A percentile compares a stretch with the other conserved stretches of the same genome.
Conservation (phyloP, 208 protist species). For the Trypanosoma conorhini region DNA sequence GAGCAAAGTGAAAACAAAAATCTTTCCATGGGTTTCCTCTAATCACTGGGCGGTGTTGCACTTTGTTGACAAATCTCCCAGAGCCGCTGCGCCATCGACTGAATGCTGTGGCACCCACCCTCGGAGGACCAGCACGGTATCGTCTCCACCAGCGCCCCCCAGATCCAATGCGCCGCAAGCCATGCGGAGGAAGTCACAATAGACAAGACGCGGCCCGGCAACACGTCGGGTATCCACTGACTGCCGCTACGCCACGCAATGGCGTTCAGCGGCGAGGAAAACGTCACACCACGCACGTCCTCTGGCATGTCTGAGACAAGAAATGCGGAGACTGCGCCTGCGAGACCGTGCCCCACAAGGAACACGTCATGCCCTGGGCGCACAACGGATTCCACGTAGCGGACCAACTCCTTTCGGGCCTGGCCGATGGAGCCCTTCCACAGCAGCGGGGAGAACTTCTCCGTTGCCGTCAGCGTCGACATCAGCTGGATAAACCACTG, state of each 20-base stretch:
- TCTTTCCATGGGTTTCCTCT: background rate
- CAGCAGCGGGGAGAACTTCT: conserved; percentile 38
- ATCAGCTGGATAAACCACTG: conserved; percentile 34
- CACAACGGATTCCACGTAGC: background rate
- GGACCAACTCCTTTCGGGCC: background rate
- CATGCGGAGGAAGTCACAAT: conserved; percentile 32
- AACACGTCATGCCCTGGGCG: conserved; percentile 16
- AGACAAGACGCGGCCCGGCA: conserved; percentile 30
- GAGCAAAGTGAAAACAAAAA: conserved; percentile 9
- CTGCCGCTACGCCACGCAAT: conserved; percentile 14
- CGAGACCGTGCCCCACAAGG: conserved; percentile 27
- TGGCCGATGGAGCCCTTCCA: conserved; percentile 34
- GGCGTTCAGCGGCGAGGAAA: conserved; percentile 13
- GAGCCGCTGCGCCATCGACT: conserved; percentile 34
- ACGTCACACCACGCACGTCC: conserved; percentile 10
- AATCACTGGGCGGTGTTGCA: background rate
- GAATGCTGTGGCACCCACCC: conserved; percentile 36
- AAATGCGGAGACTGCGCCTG: conserved; percentile 6
- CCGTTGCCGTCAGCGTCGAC: conserved; percentile 42
- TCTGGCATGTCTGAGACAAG: background rate
- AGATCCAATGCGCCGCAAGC: conserved; percentile 42
- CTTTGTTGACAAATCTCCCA: background rate
- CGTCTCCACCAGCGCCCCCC: conserved; percentile 31
- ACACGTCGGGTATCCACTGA: conserved; percentile 4
- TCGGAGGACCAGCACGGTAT: conserved; percentile 40